Base-by-base conservation (phyloP, 2,329 filamentous ascomycete genomes). In the Colletotrichum musicola region DNA sequence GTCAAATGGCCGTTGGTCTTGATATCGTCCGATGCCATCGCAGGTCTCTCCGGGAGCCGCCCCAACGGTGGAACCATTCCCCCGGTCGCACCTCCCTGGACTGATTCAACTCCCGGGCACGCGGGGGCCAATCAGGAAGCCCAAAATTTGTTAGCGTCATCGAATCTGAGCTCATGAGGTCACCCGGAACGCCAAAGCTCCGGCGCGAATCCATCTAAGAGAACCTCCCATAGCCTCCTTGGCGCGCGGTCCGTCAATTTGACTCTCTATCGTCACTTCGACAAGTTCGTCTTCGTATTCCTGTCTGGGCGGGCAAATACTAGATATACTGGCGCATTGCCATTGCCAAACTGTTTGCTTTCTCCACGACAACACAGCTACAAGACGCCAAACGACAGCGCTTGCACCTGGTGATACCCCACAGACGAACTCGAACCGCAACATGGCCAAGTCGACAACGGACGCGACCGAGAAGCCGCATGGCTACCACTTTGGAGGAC, bases 401-500 rank as follows among this genome's bases (percentile, higher is more conserved):
- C 13, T 42, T 16, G 40, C 40, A 42, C 12, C 40, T 16, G 13
- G 13, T 16, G 10, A 42, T 42, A 42, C 40, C 40, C 40, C 25
- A 50, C 44, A 12, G 46, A 49, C 47, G 14, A 4, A 59, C 4
- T 9, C 56, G n/a, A 49, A 59, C 1, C 22, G 20, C 51, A 73
- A 25, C n/a, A 82, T 82, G 81, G 73, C 77, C 59, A 77, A 77
- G 59, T 49, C 74, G 13, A 80, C 78, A 62, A 62, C 75, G 53
- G 71, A 72, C 6, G 66, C 71, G 12, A 71, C 73, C 47, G 63
- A 70, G 61, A 74, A 77, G 69, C 71, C 75, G 56, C 84, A 84
- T 66, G 82, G 82, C 71, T 87, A 86, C 73, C 84, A 87, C 68
- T 87, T 87, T 73, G 79, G 81, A 61, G 85, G 85, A 69, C 85